phyloP scores from a whole-genome alignment of 495 filamentous ascomycete species.

The Entonaema liquescens region DNA sequence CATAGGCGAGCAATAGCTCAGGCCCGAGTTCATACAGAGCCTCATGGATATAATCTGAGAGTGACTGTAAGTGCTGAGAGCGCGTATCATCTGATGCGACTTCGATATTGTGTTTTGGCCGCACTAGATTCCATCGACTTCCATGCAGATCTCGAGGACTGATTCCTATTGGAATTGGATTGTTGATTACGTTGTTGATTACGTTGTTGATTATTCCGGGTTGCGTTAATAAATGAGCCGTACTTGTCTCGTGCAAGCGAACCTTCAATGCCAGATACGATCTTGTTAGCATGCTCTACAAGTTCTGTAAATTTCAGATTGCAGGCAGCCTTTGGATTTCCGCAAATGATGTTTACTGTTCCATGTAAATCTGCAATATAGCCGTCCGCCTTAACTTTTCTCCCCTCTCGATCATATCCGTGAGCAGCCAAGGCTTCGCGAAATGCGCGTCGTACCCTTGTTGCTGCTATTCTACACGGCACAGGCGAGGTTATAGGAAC shows the following conservation, averaged over 20 bases:
- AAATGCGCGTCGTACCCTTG: slow-evolving; percentile 64
- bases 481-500: slow-evolving; percentile 52
- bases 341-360: slow-evolving; percentile 36
- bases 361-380: slow-evolving; percentile 40
- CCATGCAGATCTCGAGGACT: background rate
- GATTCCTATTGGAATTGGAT: background rate
- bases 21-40: no score
- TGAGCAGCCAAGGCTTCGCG: slow-evolving; percentile 60
- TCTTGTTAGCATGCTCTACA: slow-evolving; percentile 19
- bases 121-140: background rate
- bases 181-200: no score
- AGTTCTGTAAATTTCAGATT: slow-evolving; percentile 37
- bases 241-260: slow-evolving; percentile 14
- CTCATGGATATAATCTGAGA: no score
- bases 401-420: slow-evolving; percentile 66
- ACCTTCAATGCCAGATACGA: slow-evolving; percentile 22
- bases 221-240: background rate
- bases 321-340: slow-evolving; percentile 32
- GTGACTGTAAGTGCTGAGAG: background rate
- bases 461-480: slow-evolving; percentile 61
- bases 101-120: background rate
- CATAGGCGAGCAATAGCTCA: no score
- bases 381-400: slow-evolving; percentile 25
- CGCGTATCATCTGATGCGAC: background rate
- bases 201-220: background rate